Evolutionary conservation across 2,329 filamentous ascomycete genomes (phyloP).

Genomic region (Aspergillus aculeatinus): DNA sequence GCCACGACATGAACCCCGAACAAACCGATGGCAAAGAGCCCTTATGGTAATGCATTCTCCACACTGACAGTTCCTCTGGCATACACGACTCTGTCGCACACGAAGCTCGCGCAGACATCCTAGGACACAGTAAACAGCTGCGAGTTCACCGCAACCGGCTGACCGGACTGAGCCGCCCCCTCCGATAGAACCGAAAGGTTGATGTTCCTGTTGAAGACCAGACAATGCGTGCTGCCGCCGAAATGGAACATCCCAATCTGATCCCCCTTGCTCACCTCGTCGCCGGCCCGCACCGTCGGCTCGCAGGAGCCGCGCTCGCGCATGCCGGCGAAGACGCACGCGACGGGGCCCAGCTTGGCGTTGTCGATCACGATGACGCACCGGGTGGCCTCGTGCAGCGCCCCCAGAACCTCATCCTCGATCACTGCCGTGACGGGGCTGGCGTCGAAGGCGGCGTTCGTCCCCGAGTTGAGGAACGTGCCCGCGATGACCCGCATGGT

Average conservation of each 20-base stretch:
- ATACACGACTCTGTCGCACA: no score
- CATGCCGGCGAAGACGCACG: conserved; percentile 1
- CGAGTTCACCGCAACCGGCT: no score
- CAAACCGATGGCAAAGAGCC: no score
- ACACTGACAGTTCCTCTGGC: no score
- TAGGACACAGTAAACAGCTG: no score
- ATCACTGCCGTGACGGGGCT: no score
- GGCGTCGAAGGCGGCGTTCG: no score
- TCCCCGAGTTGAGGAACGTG: neutral
- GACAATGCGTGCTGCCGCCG: conserved; percentile 10
- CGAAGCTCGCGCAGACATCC: no score
- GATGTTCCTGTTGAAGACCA: neutral
- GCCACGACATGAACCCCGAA: no score
- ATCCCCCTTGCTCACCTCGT: neutral
- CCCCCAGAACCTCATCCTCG: neutral
- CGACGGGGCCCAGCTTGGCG: neutral
- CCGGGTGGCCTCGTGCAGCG: neutral
- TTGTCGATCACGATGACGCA: neutral
- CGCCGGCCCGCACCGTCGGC: neutral
- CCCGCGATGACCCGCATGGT: neutral
- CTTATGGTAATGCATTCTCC: no score
- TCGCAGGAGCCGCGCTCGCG: conserved; percentile 10
- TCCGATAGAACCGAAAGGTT: no score
- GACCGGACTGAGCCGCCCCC: no score
- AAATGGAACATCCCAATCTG: conserved; percentile 11